Evolutionary conservation across 805 yeast species (phyloP).

Genomic region (Teunomyces lycoperdinae): DNA sequence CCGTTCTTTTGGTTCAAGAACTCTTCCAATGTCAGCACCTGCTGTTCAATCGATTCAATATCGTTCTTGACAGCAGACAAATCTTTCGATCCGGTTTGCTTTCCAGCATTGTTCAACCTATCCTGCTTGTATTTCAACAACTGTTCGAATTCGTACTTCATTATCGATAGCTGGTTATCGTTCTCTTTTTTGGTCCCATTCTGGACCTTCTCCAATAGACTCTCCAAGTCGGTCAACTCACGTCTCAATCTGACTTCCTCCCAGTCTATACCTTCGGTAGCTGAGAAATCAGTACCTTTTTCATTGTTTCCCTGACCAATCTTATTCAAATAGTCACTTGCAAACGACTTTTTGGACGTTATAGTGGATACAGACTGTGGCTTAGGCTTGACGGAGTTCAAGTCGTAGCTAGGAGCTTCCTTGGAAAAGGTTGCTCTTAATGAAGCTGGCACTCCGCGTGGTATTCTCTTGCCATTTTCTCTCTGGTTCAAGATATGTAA

Average conservation of each 20-base stretch:
- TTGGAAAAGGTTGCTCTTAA: constrained; percentile 88
- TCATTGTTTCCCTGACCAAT: constrained; percentile 49
- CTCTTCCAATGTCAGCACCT: constrained; percentile 68
- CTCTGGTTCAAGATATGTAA: constrained; percentile 90
- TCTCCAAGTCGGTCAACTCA: constrained; percentile 73
- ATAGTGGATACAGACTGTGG: background rate
- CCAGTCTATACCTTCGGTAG: constrained; percentile 84
- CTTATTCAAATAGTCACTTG: constrained; percentile 52
- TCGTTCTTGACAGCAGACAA: constrained; percentile 57
- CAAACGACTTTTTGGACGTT: constrained; percentile 39
- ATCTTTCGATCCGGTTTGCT: constrained; percentile 25
- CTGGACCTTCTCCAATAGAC: constrained; percentile 54
- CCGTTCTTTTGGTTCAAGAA: constrained; percentile 59
- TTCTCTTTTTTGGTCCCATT: constrained; percentile 19
- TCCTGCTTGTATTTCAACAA: constrained; percentile 72
- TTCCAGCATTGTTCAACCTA: constrained; percentile 36
- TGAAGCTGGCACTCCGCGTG: constrained; percentile 92
- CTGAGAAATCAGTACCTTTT: constrained; percentile 67
- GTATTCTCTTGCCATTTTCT: constrained; percentile 78
- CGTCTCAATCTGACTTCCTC: constrained; percentile 82
- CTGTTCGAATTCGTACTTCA: constrained; percentile 72
- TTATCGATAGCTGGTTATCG: constrained; percentile 26
- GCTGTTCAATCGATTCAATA: constrained; percentile 69
- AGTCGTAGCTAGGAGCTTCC: constrained; percentile 71
- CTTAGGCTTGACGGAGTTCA: constrained; percentile 25